phyloP scores from a whole-genome alignment of 345 rosid genomes.

The Linum lewisii region DNA sequence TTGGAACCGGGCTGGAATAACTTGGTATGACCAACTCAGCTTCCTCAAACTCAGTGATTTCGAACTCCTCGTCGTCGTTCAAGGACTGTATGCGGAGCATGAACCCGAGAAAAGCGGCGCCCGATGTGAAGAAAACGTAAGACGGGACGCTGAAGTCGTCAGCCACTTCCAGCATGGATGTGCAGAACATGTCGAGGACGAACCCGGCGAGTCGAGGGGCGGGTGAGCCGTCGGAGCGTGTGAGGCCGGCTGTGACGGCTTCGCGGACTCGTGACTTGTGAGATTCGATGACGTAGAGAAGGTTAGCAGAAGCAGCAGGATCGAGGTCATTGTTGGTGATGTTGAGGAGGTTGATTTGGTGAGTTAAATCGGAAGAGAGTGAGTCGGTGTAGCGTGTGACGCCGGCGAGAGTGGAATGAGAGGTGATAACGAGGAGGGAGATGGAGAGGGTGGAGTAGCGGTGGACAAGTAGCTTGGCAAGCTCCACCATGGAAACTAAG shows the following conservation, averaged over 20 bases:
- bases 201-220: constrained; percentile 6
- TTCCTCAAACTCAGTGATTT: background rate
- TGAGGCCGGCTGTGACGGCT: background rate
- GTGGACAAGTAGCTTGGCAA: background rate
- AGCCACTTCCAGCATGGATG: background rate
- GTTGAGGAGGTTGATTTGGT: background rate
- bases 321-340: background rate
- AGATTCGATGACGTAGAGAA: background rate
- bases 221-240: background rate
- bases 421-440: background rate
- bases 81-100: background rate
- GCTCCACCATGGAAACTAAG: background rate
- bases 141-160: background rate
- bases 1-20: too few species aligned
- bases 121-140: background rate
- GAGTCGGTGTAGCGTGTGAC: background rate
- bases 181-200: constrained; percentile 14
- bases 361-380: background rate
- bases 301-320: too few species aligned
- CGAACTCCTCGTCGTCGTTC: background rate
- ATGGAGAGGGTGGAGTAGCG: background rate
- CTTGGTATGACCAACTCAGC: background rate
- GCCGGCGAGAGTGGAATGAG: background rate
- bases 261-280: background rate
- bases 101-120: background rate